Evolutionary conservation across 23 red algal genomes (phyloP).

Genomic region (Agarophyton chilense): DNA sequence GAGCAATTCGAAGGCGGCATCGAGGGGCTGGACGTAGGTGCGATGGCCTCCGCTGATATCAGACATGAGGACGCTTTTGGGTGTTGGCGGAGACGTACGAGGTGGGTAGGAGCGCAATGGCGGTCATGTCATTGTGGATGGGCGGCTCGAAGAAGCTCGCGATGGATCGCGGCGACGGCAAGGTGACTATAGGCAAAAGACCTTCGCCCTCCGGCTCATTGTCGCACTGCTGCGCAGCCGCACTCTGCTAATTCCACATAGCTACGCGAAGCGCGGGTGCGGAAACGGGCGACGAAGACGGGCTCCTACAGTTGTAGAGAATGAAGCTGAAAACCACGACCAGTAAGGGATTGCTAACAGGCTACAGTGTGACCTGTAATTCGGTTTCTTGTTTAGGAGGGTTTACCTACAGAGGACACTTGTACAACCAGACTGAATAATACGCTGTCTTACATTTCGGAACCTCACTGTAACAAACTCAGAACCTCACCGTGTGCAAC

Average conservation of each 20-base stretch:
- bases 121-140: constrained; percentile 52
- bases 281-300: neutral
- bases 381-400: no score
- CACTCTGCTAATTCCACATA: constrained; percentile 1
- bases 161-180: neutral
- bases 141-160: constrained; percentile 1
- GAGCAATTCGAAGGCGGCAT: constrained; percentile 75
- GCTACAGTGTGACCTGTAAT: no score
- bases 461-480: no score
- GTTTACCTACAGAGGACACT: no score
- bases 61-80: constrained; percentile 82
- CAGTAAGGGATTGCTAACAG: no score
- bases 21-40: constrained; percentile 81
- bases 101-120: constrained; percentile 3
- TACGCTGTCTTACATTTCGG: no score
- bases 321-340: no score
- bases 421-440: no score
- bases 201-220: constrained; percentile 4
- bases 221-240: neutral
- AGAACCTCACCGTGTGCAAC: no score
- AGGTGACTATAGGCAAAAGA: neutral
- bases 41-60: constrained; percentile 98
- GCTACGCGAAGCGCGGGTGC: neutral
- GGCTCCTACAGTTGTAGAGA: neutral
- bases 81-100: neutral